Evolutionary conservation across 164 flowering plant genomes (phyloP), one percentile per base, ranked within the genome.

Genomic region (Magnolia kwangsiensis): DNA sequence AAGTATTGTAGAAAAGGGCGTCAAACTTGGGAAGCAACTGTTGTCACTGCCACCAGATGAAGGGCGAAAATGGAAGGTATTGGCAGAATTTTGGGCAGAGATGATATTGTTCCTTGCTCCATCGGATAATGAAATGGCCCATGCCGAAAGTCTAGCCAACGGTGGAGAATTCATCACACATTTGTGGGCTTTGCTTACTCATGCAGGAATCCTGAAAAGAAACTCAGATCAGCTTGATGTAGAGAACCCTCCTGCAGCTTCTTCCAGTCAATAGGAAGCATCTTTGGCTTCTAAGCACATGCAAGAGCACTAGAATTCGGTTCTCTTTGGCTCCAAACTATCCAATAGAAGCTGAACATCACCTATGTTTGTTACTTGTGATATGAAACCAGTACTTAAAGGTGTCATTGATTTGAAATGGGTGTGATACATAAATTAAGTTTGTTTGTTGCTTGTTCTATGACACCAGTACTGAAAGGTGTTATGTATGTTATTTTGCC

Each of bases 1-100:
- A 72, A 23, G 18, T n/a, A 51, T 76, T 29, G 24, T 37, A 14
- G 49, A 9, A 20, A 49, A 10, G 51, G 69, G 77, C 23, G 77
- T 11, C 8, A 64, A 20, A 24, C 65, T 78, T n/a, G 81, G 31
- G 6, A 69, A 51, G 19, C 29, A 61, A 29, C 73, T 31, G 1
- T 31, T 31, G 37, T 31, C 37, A 31, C 37, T 78, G 24, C 19
- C 50, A 19, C 11, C 21, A 13, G 77, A 45, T 31, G 63, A 61
- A 49, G 69, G 19, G 10, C 20, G 4, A 31, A 69, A 51, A n/a
- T 78, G 77, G 77, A 74, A 74, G 63, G 58, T 67, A 11, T 61
- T 78, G 63, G 68, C 77, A 24, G 80, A 78, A 59, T 59, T 73
- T 49, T 74, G 76, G 71, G 69, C 76, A 23, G 76, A 74, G 59